Evolutionary conservation across 805 yeast genomes (phyloP).

Genomic region (Huiozyma sinensis): DNA sequence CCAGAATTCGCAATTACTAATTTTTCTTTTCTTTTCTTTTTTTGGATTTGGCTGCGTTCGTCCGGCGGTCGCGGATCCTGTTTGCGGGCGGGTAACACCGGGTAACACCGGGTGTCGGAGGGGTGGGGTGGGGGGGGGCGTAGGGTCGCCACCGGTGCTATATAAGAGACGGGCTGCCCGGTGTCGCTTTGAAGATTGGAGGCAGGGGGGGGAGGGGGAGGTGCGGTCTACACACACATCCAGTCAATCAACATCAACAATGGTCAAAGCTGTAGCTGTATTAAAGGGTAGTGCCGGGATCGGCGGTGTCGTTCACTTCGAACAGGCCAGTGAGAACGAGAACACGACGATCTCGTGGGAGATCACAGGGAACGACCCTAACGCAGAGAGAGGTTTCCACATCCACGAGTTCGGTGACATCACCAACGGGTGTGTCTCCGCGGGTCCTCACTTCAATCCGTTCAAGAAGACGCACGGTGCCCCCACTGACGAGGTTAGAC

Average conservation of each 20-base stretch:
- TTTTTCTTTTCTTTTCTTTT: no score
- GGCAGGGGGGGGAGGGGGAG: not conserved
- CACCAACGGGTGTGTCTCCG: conserved; percentile 95
- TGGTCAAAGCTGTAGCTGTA: conserved; percentile 68
- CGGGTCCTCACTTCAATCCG: conserved; percentile 97
- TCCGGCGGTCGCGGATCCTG: no score
- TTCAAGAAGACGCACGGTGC: conserved; percentile 84
- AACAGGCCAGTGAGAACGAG: conserved; percentile 65
- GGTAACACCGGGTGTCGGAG: no score
- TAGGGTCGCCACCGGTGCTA: no score
- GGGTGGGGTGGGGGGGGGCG: no score
- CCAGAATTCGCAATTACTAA: no score
- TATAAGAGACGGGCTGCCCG: no score
- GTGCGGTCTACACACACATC: not conserved
- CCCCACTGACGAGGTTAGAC: conserved; percentile 47
- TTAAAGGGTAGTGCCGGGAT: conserved; percentile 91
- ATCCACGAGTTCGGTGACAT: conserved; percentile 95
- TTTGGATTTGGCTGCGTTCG: no score
- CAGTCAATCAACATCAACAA: conserved; percentile 6
- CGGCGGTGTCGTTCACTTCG: conserved; percentile 77
- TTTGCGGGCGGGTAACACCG: no score
- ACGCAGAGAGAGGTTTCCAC: conserved; percentile 94
- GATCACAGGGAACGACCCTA: conserved; percentile 78
- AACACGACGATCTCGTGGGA: conserved; percentile 87
- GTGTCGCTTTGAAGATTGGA: not conserved